Evolutionary conservation across 2,329 filamentous ascomycete species (phyloP).

Genomic region (Waltergamsia citrina): DNA sequence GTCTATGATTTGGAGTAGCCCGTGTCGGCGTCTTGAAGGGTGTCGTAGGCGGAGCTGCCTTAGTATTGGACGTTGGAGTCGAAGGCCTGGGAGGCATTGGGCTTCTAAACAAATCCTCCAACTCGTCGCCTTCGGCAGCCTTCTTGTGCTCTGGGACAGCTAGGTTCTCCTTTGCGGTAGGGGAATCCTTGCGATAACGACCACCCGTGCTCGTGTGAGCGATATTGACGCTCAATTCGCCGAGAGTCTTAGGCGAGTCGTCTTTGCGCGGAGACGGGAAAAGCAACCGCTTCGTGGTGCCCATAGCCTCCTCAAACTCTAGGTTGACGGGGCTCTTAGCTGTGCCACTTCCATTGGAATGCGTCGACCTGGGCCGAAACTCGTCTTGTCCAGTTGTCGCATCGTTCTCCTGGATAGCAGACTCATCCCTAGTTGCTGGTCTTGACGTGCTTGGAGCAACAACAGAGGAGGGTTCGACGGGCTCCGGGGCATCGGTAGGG

Average conservation of each 20-base stretch:
- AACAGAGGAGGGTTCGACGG: conserved; percentile 25
- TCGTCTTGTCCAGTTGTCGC: background rate
- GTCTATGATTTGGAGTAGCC: conserved; percentile 51
- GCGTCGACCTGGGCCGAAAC: conserved; percentile 29
- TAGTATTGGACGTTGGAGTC: conserved; percentile 13
- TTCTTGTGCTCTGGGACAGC: conserved; percentile 15
- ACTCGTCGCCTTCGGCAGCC: conserved; percentile 36
- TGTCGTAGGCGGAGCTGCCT: conserved; percentile 24
- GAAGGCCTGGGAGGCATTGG: conserved; percentile 12
- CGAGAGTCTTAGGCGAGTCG: conserved; percentile 50
- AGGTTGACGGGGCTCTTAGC: conserved; percentile 44
- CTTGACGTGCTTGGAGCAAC: no score
- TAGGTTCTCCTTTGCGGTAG: conserved; percentile 35
- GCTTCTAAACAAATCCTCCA: conserved; percentile 60
- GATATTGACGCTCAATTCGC: conserved; percentile 45
- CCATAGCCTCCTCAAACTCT: conserved; percentile 36
- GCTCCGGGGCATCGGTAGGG: conserved; percentile 42
- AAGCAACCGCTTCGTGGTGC: conserved; percentile 57
- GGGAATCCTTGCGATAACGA: conserved; percentile 22
- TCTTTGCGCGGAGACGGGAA: conserved; percentile 70
- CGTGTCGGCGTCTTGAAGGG: conserved; percentile 54
- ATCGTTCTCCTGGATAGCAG: background rate
- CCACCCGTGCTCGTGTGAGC: conserved; percentile 30
- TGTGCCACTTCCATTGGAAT: conserved; percentile 46
- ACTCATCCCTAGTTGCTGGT: no score